Base-by-base conservation (phyloP, 345 rosid species). In the Lepidium sativum region DNA sequence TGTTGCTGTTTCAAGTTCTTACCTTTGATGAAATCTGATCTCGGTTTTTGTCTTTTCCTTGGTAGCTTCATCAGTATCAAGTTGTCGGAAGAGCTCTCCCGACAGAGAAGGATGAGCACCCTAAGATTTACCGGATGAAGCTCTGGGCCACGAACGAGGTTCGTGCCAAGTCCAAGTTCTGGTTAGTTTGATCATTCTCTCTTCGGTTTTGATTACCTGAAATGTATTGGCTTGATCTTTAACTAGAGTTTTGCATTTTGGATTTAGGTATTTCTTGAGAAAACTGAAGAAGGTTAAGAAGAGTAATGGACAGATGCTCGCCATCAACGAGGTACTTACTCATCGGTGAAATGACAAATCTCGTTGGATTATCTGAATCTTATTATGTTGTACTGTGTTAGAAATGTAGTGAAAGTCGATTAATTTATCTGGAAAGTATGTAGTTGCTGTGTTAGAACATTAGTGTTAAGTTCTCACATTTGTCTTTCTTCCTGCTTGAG, bases 131-230 rank as follows among this genome's bases (percentile, higher is more conserved):
- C 74, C 29, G 86, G 47, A 84, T 84, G 89, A 84, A 84, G 72
- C 82, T 80, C 0, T 84, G 89, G 86, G 89, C 86, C 6, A 82
- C 86, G 16, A 84, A 84, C 58, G 86, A 82, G 73, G 86, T 84
- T 60, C 81, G 83, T 31, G 86, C 86, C 49, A 84, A 79, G 73
- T 84, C 86, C 59, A 84, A 84, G 77, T 84, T 84, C 75, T 84
- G 89, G 83, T 84, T 43, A 64, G 84, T 75, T 9, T 4, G 0
- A 6, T 4, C n/a, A 10, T 4, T 33, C 29, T 65, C 23, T 42
- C 42, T 20, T 42, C 3, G 20, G 7, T 2, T 6, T 3, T 44
- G 12, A 9, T 16, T 20, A 27, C 4, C 15, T 34, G 12, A 6
- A 5, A 11, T n/a, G 11, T n/a, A 10, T 43, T 0, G 9, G 18